phyloP scores from a whole-genome alignment of 2,329 filamentous ascomycete species.

The Cadophora sp. region DNA sequence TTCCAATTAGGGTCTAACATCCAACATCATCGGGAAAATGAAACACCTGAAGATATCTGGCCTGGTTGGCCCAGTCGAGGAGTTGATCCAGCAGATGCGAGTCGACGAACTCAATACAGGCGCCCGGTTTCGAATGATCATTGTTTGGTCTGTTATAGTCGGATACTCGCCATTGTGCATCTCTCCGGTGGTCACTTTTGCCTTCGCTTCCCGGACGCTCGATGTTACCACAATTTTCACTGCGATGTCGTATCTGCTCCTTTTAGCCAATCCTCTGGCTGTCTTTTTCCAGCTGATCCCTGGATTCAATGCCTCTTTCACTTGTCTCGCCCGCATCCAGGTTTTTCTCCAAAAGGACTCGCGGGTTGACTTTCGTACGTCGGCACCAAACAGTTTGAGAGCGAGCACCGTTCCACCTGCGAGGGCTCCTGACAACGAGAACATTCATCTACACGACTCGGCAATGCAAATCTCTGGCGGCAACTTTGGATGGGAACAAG shows the following conservation, averaged over 20 bases:
- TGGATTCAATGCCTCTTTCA: too few relatives aligned
- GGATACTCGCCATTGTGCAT: background rate
- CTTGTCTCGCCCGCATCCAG: too few relatives aligned
- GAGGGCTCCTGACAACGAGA: background rate
- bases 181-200: background rate
- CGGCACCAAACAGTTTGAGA: too few relatives aligned
- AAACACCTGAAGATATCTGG: background rate
- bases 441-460: background rate
- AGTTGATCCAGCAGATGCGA: background rate
- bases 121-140: background rate
- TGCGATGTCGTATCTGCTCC: too few relatives aligned
- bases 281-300: too few relatives aligned
- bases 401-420: background rate
- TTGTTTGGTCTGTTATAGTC: background rate
- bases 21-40: background rate
- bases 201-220: too few relatives aligned
- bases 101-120: background rate
- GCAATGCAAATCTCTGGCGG: background rate
- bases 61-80: background rate
- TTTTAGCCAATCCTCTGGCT: too few relatives aligned
- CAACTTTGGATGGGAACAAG: slow-evolving; percentile 22
- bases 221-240: too few relatives aligned
- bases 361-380: too few relatives aligned
- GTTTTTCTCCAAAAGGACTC: too few relatives aligned
- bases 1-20: too few relatives aligned